phyloP scores from a whole-genome alignment of 306 rosid genomes.

The Pyrus bretschneideri region DNA sequence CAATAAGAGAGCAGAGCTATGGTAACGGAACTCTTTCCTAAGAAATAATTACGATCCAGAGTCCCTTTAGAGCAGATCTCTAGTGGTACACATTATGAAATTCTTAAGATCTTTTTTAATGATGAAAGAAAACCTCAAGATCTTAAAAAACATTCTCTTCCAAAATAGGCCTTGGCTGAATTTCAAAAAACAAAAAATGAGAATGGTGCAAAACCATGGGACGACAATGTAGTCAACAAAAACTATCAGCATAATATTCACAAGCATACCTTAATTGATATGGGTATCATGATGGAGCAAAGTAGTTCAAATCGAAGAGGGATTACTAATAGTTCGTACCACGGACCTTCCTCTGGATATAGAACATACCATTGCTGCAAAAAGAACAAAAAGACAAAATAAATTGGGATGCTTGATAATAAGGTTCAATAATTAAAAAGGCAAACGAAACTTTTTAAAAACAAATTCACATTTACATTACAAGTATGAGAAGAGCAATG shows the following conservation, averaged over 20 bases:
- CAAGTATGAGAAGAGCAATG: background rate
- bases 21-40: background rate
- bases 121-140: background rate
- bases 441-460: background rate
- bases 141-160: background rate
- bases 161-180: background rate
- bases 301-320: conserved; percentile 98
- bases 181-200: conserved; percentile 4
- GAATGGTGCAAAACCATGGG: conserved; percentile 13
- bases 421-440: background rate
- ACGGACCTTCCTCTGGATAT: conserved; percentile 83
- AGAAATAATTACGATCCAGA: background rate
- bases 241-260: background rate
- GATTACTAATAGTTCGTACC: conserved; percentile 90
- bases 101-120: background rate
- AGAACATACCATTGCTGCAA: conserved; percentile 88
- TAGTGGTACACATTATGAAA: background rate
- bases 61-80: background rate
- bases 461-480: background rate
- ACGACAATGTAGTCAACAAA: background rate
- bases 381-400: conserved; percentile 1
- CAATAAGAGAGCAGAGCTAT: background rate
- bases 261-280: conserved; percentile 85
- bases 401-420: conserved; percentile 12
- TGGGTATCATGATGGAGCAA: conserved; percentile 99